These are phyloP conservation scores for Fomitopsis serialis DNA, from an alignment of 768 basidiomycete genomes.

Conservation along the genomic window DNA sequence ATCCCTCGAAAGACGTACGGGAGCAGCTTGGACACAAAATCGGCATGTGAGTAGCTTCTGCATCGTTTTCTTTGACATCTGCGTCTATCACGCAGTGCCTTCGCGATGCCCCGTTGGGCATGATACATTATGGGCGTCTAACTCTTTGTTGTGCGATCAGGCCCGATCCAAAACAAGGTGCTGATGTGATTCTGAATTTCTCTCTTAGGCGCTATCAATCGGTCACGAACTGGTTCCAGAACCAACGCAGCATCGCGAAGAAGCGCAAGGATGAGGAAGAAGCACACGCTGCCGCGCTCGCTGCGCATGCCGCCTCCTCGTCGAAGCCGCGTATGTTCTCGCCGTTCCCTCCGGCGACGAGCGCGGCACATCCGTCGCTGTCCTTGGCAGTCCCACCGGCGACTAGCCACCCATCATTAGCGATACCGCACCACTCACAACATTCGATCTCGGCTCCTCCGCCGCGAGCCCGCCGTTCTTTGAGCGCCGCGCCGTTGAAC, in stretches of 20 bases:
- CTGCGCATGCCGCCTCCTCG: conserved; percentile 14
- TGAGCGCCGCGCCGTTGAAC: conserved; percentile 20
- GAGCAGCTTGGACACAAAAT: conserved; percentile 61
- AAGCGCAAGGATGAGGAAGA: conserved; percentile 61
- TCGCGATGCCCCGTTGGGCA: background rate
- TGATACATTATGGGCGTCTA: conserved; percentile 2
- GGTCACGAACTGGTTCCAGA: conserved; percentile 86
- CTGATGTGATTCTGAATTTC: conserved; percentile 15
- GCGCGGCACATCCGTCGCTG: conserved; percentile 20
- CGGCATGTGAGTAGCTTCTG: conserved; percentile 57
- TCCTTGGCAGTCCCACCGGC: conserved; percentile 37
- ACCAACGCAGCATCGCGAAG: conserved; percentile 74
- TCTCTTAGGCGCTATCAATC: conserved; percentile 67
- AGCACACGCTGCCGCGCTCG: conserved; percentile 22
- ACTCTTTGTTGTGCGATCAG: background rate
- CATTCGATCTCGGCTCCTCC: conserved; percentile 19
- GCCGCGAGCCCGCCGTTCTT: conserved; percentile 34
- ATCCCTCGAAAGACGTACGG: conserved; percentile 64
- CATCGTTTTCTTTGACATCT: background rate
- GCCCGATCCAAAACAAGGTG: background rate
- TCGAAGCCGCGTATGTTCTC: conserved; percentile 18
- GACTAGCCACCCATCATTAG: conserved; percentile 40
- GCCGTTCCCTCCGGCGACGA: conserved; percentile 25
- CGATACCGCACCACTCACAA: conserved; percentile 24
- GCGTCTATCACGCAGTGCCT: background rate